Evolutionary conservation across 2,329 filamentous ascomycete genomes (phyloP), one percentile per base, ranked within the genome.

Genomic region (Penicillium thymicola): DNA sequence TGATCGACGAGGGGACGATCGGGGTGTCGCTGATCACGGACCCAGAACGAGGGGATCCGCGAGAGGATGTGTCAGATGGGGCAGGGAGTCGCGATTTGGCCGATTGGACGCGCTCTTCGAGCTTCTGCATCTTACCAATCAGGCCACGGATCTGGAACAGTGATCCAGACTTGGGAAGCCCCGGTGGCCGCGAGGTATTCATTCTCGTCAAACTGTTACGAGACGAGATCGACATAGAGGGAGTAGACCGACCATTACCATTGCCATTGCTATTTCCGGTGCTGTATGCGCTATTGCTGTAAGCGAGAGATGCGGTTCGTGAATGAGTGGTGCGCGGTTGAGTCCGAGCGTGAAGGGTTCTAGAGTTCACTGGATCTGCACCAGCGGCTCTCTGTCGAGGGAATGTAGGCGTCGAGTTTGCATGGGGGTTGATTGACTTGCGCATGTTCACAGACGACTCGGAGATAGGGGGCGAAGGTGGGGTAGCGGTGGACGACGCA

Each of bases 111-210:
- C 94, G 85, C 61, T 94, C 90, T 73, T 97, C 94, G 59, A 99
- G 86, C 64, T 91, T 90, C 75, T 97, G 91, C 92, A 97, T 97
- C 76, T 97, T 94, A 28, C 91, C 92, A 57, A 95, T 96, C 62
- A 99, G 86, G 30, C 88, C 89, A 62, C 93, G 90, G 68, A 99
- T 96, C 72, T 99, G 94, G 63, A 89, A 89, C 48, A 99, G 84
- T 2, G 94, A 97, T 60, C 84, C 82, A 30, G 85, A 86, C 59
- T 83, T 79, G 43, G 84, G 81, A 52, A 86, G 68, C 28, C 73
- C 72, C n/a, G 67, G 72, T 52, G 66, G 70, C 55, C 65, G 69
- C 79, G 85, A 59, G 25, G 53, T 59, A 13, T 58, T 64, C 37
- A 81, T 86, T 51, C 80, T 78, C 27, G 84, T 82, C 38, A 73